Percentiles rank a stretch among this genome's conserved stretches.
Evolutionary conservation across 2,329 filamentous ascomycete species (phyloP).

Genomic region (Aureobasidium musti): DNA sequence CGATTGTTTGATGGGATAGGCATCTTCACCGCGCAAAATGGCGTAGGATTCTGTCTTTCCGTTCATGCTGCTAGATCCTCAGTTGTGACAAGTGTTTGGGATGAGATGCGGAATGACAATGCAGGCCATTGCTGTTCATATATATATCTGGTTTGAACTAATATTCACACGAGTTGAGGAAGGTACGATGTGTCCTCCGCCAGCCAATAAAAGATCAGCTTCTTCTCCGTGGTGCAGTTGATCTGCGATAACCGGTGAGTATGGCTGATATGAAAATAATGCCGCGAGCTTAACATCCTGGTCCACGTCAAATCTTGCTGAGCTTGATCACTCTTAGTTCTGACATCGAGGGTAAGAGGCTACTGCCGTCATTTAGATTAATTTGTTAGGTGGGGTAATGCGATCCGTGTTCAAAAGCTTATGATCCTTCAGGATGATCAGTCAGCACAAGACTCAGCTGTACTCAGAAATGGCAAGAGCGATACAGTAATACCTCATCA

Average conservation of each 20-base stretch:
- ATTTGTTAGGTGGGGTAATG: neutral
- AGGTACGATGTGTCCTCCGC: neutral
- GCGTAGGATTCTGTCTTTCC: neutral
- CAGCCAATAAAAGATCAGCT: neutral
- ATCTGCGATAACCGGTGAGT: neutral
- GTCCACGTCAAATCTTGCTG: too few relatives aligned
- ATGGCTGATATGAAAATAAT: neutral
- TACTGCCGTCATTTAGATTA: neutral
- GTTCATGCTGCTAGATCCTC: neutral
- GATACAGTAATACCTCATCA: neutral
- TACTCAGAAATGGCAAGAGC: neutral
- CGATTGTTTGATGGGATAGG: neutral
- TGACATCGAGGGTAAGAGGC: neutral
- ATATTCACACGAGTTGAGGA: neutral
- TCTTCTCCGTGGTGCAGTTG: neutral
- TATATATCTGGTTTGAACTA: neutral
- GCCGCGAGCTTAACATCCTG: neutral
- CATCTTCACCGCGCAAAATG: neutral
- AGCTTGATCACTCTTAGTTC: neutral
- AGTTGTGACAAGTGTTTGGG: neutral
- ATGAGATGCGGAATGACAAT: neutral
- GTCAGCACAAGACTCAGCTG: neutral
- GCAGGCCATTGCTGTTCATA: neutral
- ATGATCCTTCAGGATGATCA: neutral
- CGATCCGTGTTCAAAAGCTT: neutral